Evolutionary conservation across 2,329 filamentous ascomycete species (phyloP), one percentile per base, ranked within the genome.

Genomic region (Fusarium pseudograminearum): DNA sequence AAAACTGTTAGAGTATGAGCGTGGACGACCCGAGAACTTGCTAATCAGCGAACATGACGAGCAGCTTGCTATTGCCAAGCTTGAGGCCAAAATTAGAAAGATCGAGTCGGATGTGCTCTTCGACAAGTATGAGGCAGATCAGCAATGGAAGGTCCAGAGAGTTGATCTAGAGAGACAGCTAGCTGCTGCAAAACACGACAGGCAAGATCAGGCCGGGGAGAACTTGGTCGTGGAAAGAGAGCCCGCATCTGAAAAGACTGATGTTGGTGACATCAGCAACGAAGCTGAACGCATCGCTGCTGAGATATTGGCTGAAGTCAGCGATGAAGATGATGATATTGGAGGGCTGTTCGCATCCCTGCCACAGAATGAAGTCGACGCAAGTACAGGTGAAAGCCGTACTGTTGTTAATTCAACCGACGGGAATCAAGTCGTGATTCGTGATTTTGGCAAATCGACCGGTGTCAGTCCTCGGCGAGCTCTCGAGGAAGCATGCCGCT

Each of bases 401-500:
- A 90, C 83, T 0, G 85, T 86, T 41, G 81, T 89, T 44, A 88
- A 84, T 73, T 81, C 83, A 47, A 71, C 81, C 57, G 78, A 87
- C 68, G 85, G 88, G 3, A 77, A 82, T 8, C 89, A 86, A 59
- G 79, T 93, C 6, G 85, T 83, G 2, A 86, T 97, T 50, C 86
- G 92, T 44, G 91, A 98, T 74, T 98, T 98, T 83, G 94, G 93
- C 3, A 93, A 93, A 78, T 90, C 89, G 83, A 87, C 87, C 16
- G 94, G 95, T 10, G 80, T 97, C 31, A 92, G 83, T 72, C 94
- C 95, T 18, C 87, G 89, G 66, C 87, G 91, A 69, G 85, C 93
- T 30, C 81, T 98, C 15, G 94, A 98, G 78, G 94, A 98, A 78
- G 88, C 93, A n/a, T 97, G 94, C 77, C 90, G 91, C 73, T 88